A percentile compares a stretch with the other conserved stretches of the same genome.
Conservation (phyloP, 2,329 filamentous ascomycete genomes). For the Fusarium vanettenii region DNA sequence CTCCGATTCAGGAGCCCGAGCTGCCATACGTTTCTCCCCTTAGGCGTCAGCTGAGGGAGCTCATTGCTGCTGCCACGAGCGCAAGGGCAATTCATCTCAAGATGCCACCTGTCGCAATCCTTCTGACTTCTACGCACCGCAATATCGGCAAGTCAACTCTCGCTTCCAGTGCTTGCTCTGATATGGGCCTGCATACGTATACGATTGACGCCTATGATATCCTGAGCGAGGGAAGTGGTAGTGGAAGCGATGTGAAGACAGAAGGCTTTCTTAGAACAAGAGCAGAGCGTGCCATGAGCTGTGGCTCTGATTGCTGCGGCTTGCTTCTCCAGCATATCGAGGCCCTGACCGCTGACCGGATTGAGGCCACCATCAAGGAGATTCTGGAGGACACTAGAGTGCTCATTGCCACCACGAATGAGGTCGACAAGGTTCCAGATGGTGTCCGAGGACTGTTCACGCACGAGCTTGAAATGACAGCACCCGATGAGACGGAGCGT, state of each 20-base stretch:
- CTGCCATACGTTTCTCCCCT: slow-evolving; percentile 67
- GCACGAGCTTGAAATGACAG: slow-evolving; percentile 92
- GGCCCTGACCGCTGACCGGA: slow-evolving; percentile 89
- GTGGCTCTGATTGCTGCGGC: slow-evolving; percentile 84
- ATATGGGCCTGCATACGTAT: slow-evolving; percentile 92
- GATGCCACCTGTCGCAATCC: slow-evolving; percentile 87
- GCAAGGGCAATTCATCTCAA: slow-evolving; percentile 86
- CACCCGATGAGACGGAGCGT: slow-evolving; percentile 91
- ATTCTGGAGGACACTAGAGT: slow-evolving; percentile 84
- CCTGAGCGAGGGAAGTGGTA: slow-evolving; percentile 84
- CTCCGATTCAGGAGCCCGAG: slow-evolving; percentile 58
- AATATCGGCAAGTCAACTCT: slow-evolving; percentile 92
- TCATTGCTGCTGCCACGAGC: slow-evolving; percentile 90
- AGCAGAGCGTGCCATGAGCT: slow-evolving; percentile 88
- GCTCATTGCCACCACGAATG: slow-evolving; percentile 92
- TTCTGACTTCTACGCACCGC: slow-evolving; percentile 91
- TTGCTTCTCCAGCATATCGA: slow-evolving; percentile 92
- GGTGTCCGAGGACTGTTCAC: slow-evolving; percentile 91
- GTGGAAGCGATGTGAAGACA: slow-evolving; percentile 91
- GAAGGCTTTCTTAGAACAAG: slow-evolving; percentile 90
- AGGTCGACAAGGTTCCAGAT: slow-evolving; percentile 93
- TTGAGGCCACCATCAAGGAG: slow-evolving; percentile 85
- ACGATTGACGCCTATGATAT: slow-evolving; percentile 93
- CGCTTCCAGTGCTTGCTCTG: slow-evolving; percentile 81
- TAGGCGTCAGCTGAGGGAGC: slow-evolving; percentile 79